phyloP scores from a whole-genome alignment of 768 basidiomycete genomes.

The Leccinellum rugosiceps region DNA sequence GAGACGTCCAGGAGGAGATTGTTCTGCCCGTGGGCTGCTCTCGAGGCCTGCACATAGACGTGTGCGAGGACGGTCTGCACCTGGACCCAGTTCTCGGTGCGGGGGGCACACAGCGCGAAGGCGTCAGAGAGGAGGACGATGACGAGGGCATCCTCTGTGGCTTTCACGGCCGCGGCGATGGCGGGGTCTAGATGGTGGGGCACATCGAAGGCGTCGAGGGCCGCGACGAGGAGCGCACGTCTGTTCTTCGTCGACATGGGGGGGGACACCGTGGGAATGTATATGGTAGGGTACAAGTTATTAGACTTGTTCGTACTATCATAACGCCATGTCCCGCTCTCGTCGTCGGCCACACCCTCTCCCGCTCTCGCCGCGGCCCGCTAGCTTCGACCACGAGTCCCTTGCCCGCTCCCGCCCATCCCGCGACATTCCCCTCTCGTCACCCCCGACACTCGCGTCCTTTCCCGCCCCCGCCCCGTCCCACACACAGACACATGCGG shows the following conservation, averaged over 20 bases:
- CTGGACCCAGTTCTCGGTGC: conserved; percentile 54
- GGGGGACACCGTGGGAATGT: conserved; percentile 16
- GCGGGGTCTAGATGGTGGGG: conserved; percentile 57
- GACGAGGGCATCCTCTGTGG: conserved; percentile 48
- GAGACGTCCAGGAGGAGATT: conserved; percentile 76
- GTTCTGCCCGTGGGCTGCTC: conserved; percentile 61
- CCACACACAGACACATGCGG: conserved; percentile 66
- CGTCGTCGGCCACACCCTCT: conserved; percentile 1
- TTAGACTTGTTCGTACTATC: not conserved
- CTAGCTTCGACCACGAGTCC: conserved; percentile 19
- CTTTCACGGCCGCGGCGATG: conserved; percentile 45
- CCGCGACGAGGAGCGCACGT: conserved; percentile 49
- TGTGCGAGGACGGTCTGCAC: conserved; percentile 78
- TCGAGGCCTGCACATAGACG: conserved; percentile 84
- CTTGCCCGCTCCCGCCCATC: conserved; percentile 1
- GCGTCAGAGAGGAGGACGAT: conserved; percentile 64
- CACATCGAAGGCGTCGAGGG: conserved; percentile 44
- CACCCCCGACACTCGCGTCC: conserved; percentile 17
- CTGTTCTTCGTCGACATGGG: conserved; percentile 2
- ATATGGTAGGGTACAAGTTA: not conserved
- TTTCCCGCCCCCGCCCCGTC: conserved; percentile 35
- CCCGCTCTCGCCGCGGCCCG: not conserved
- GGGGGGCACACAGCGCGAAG: conserved; percentile 42
- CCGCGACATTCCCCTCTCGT: conserved; percentile 22
- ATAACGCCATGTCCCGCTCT: not conserved